A percentile compares a stretch with the other conserved stretches of the same genome.
phyloP scores from a whole-genome alignment of 2,329 filamentous ascomycete species.

The Akanthomyces uredinophilus region DNA sequence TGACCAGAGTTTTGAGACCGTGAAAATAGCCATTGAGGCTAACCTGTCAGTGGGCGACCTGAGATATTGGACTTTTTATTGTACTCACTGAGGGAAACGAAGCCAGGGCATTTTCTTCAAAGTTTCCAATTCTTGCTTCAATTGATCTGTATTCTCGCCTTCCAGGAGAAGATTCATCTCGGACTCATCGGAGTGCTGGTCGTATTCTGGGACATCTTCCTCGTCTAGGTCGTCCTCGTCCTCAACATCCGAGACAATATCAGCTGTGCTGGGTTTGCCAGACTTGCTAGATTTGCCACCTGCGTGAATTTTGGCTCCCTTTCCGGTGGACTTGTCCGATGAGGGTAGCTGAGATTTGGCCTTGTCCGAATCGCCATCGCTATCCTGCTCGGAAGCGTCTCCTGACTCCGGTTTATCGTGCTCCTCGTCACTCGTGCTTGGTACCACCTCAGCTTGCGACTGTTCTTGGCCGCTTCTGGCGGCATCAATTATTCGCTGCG shows the following conservation, averaged over 20 bases:
- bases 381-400: background rate
- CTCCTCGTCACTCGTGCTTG: background rate
- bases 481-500: background rate
- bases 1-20: conserved; percentile 67
- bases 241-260: background rate
- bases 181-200: conserved; percentile 11
- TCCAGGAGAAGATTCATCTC: conserved; percentile 15
- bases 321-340: background rate
- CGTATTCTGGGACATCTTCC: conserved; percentile 17
- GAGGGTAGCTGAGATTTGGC: background rate
- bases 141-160: conserved; percentile 26
- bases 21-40: conserved; percentile 79
- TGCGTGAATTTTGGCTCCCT: background rate
- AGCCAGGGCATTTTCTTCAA: conserved; percentile 36
- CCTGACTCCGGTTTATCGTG: background rate
- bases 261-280: background rate
- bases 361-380: background rate
- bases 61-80: background rate
- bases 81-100: conserved; percentile 33
- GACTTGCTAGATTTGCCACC: background rate
- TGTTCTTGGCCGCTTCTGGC: background rate
- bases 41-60: background rate
- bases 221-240: conserved; percentile 12
- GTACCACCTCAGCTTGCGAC: background rate
- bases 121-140: conserved; percentile 27